Evolutionary conservation across 306 rosid species (phyloP), one percentile per base, ranked within the genome.

Genomic region (Carpinus viminea): DNA sequence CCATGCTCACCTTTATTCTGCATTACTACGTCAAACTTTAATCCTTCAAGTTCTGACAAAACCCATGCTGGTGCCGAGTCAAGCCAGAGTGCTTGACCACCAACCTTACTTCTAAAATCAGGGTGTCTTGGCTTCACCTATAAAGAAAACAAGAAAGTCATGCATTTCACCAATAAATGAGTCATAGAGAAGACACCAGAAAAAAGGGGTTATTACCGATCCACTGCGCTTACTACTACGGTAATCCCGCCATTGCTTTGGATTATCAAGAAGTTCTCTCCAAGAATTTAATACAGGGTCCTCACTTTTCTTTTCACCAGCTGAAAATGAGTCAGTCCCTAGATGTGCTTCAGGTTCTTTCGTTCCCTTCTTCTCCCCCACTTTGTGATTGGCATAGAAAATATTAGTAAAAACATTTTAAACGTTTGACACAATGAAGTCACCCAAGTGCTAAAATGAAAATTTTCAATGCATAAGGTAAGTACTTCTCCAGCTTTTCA

Each of bases 221-320:
- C 78, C 80, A 55, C 73, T 78, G 48, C 1, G 72, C 83, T 92
- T 92, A 5, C 52, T 70, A 7, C 64, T 80, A 77, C 94, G 97
- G 76, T 48, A 86, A 78, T 92, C 97, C 73, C 34, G 12, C 97
- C 94, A 90, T 55, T 90, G 86, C 76, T 84, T 87, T 3, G 97
- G 87, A 84, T 92, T 73, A 21, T 64, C 56, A 57, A 90, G 31
- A 76, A 92, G 94, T 74, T 92, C 90, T 26, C 18, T 79, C 94
- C 93, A 92, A 60, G 85, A 73, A 80, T 38, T 68, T 26, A 65
- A 28, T 0, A 45, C 36, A 10, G 64, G 17, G 46, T 31, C 28
- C 76, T 2, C 76, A 0, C 21, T 73, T 51, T 54, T 54, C 48
- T 34, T 73, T 43, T 26, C 62, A 24, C 54, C 41, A 43, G 68